A percentile compares a stretch with the other conserved stretches of the same genome.
phyloP scores from a whole-genome alignment of 805 yeast genomes.

The Saturnispora zaruensis region DNA sequence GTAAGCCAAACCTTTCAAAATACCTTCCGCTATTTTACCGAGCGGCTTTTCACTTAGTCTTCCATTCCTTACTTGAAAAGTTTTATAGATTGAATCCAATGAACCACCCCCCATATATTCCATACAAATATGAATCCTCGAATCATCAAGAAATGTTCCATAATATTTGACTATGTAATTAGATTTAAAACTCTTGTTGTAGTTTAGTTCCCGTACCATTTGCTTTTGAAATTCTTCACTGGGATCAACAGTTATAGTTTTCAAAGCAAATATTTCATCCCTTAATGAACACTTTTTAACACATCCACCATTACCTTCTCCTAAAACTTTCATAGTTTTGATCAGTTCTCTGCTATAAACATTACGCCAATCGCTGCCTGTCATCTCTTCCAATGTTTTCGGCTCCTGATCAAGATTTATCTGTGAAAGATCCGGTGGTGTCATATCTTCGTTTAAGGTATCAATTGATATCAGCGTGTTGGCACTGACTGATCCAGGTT shows the following conservation, averaged over 20 bases:
- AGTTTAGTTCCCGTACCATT: constrained; percentile 82
- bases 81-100: constrained; percentile 81
- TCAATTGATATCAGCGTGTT: not conserved
- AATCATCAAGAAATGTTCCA: constrained; percentile 80
- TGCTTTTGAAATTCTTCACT: constrained; percentile 85
- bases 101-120: constrained; percentile 95
- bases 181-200: constrained; percentile 72
- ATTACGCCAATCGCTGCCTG: constrained; percentile 68
- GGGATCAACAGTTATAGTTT: constrained; percentile 62
- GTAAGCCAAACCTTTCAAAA: constrained; percentile 76
- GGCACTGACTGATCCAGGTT: not conserved
- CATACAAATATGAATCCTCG: constrained; percentile 88
- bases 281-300: constrained; percentile 69
- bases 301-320: constrained; percentile 93
- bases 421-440: not conserved
- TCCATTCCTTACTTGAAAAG: constrained; percentile 65
- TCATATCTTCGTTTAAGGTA: not conserved
- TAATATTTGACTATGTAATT: constrained; percentile 85
- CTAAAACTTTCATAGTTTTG: constrained; percentile 59
- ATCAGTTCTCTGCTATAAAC: constrained; percentile 54
- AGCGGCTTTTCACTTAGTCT: constrained; percentile 88
- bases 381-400: constrained; percentile 21
- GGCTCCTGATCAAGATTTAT: not conserved
- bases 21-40: constrained; percentile 84
- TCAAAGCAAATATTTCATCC: constrained; percentile 69